phyloP scores from a whole-genome alignment of 768 basidiomycete species.

The Amanita rubescens region DNA sequence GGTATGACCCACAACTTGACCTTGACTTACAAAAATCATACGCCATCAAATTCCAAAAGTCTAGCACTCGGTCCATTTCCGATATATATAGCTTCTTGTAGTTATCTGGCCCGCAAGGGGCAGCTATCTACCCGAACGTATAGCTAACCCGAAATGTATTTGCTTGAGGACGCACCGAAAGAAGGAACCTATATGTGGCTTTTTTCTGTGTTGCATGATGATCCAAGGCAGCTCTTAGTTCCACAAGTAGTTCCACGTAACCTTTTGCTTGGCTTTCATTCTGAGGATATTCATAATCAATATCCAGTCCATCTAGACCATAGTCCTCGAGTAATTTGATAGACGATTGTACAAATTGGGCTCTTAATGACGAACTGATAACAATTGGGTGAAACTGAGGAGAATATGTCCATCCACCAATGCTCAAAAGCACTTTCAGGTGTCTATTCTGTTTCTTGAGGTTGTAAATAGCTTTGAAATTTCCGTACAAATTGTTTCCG shows the following conservation, averaged over 20 bases:
- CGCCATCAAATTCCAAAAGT: conserved; percentile 98
- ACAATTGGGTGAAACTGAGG: conserved; percentile 83
- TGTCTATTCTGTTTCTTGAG: conserved; percentile 83
- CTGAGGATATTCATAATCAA: conserved; percentile 91
- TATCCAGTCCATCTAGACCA: conserved; percentile 85
- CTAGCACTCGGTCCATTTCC: conserved; percentile 84
- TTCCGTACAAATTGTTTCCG: conserved; percentile 90
- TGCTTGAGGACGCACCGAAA: conserved; percentile 49
- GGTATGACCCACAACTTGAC: not conserved
- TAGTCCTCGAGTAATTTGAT: conserved; percentile 83
- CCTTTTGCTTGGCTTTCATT: conserved; percentile 72
- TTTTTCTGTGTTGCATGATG: conserved; percentile 54
- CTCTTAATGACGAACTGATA: conserved; percentile 49
- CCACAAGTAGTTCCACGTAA: conserved; percentile 75
- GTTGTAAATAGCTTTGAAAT: conserved; percentile 88
- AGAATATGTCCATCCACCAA: conserved; percentile 95
- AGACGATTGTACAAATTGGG: conserved; percentile 74
- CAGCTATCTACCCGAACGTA: conserved; percentile 63
- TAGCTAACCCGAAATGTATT: not conserved
- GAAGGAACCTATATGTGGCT: conserved; percentile 53
- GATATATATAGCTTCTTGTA: conserved; percentile 70
- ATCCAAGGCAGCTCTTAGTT: conserved; percentile 71
- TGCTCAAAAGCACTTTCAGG: conserved; percentile 76
- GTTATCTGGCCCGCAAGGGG: conserved; percentile 86
- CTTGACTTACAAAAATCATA: conserved; percentile 65